Base-by-base conservation (phyloP, 441 rosid genomes). In the Capsella rubella region DNA sequence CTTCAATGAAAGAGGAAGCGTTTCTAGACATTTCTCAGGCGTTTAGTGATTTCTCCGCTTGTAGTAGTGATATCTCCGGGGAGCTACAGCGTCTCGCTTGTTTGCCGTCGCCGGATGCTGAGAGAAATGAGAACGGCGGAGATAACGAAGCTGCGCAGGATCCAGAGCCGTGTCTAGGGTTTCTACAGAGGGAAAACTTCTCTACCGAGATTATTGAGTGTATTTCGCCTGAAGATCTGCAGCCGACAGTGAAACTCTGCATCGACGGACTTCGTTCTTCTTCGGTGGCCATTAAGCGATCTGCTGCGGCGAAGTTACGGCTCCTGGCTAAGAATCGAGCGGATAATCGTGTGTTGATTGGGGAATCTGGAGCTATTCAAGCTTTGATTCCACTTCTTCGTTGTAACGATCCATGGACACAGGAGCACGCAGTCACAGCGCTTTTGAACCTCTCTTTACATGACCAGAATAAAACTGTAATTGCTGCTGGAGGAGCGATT, bases 221-320 rank as follows among this genome's bases (percentile, higher is more conserved):
- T 78, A 92, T 92, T 51, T 92, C 99, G 40, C 94, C 97, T 2
- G 98, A 95, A 74, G 99, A 95, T 86, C 97, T 95, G 6, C 93
- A 86, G 69, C 97, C 93, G 18, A 90, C 97, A 7, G 91, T 95
- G 66, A 87, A 90, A 86, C 87, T 92, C 82, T 94, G 95, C 72
- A 78, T 92, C 61, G 93, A 87, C 18, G 90, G 95, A 4, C 89
- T 95, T 35, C 86, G 70, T 6, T 92, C 97, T 0, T 42, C 87
- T 18, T 92, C 97, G 8, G 60, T 85, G 55, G 89, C 88, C 1
- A 81, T 92, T n/a, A 89, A 89, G 77, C 82, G 99, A 71, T 95
- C 99, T 1, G 94, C 99, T 3, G 97, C 94, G 7, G 97, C 90
- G 31, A 95, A 95, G 71, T 87, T 94, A 8, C 80, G 97, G 50